Percentiles rank a stretch among this genome's conserved stretches.
phyloP scores from a whole-genome alignment of 345 rosid species.

The Brassica incana region DNA sequence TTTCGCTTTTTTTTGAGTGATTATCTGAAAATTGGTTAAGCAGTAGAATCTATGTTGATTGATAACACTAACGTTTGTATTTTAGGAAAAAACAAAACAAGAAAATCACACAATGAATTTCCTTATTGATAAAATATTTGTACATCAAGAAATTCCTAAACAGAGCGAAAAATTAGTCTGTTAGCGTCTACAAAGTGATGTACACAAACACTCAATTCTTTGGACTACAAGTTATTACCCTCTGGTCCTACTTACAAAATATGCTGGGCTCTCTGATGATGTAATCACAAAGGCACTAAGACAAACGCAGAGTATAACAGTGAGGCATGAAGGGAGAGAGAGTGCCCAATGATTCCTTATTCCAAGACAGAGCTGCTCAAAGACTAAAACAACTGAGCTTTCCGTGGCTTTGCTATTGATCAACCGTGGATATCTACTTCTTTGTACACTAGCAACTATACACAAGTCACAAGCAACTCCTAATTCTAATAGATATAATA shows the following conservation, averaged over 20 bases:
- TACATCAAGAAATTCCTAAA: background rate
- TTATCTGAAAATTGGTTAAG: background rate
- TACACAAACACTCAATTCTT: background rate
- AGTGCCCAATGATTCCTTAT: background rate
- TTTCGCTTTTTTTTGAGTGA: background rate
- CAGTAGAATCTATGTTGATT: background rate
- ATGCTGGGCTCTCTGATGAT: background rate
- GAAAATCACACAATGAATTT: background rate
- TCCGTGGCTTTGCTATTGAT: background rate
- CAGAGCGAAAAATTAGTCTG: background rate
- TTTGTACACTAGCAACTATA: background rate
- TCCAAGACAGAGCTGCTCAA: background rate
- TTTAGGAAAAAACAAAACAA: background rate
- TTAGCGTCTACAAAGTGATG: background rate
- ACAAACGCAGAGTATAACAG: background rate
- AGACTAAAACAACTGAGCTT: constrained; percentile 1
- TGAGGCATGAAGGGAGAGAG: background rate
- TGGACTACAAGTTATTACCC: background rate
- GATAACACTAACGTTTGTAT: background rate
- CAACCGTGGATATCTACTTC: background rate
- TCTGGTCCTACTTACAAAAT: background rate
- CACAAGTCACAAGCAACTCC: background rate
- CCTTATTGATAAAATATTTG: background rate
- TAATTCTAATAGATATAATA: background rate
- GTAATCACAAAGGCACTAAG: background rate